A percentile compares a stretch with the other conserved stretches of the same genome.
phyloP scores from a whole-genome alignment of 768 basidiomycete genomes.

The Naganishia friedmannii region DNA sequence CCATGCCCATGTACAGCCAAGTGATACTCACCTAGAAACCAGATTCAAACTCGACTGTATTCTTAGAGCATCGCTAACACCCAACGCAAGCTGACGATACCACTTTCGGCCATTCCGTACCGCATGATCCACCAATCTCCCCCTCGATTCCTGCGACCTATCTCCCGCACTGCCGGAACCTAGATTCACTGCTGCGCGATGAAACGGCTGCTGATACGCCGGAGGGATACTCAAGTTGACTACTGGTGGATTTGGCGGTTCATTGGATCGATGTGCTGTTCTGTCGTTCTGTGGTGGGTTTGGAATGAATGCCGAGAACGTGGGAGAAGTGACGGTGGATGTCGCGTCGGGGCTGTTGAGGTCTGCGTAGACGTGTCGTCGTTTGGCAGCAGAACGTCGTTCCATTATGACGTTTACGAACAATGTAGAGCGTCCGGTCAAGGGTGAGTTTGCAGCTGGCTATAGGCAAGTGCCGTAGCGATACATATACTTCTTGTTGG shows the following conservation, averaged over 20 bases:
- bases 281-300: neutral
- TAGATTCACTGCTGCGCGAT: neutral
- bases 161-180: neutral
- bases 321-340: slow-evolving; percentile 3
- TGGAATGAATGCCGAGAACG: slow-evolving; percentile 3
- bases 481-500: too few relatives aligned
- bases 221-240: slow-evolving; percentile 9
- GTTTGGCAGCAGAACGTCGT: slow-evolving; percentile 3
- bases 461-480: too few relatives aligned
- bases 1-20: neutral
- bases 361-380: slow-evolving; percentile 21
- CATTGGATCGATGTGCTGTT: neutral
- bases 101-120: slow-evolving; percentile 7
- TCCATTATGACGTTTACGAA: neutral
- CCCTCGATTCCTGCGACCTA: neutral
- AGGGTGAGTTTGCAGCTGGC: too few relatives aligned
- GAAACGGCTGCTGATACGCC: slow-evolving; percentile 16
- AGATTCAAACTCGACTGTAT: slow-evolving; percentile 43
- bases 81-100: slow-evolving; percentile 21
- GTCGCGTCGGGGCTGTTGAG: slow-evolving; percentile 8
- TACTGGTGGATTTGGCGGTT: neutral
- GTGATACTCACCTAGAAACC: slow-evolving; percentile 45
- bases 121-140: neutral
- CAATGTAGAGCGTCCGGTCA: too few relatives aligned
- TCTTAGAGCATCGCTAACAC: slow-evolving; percentile 42